Base-by-base conservation (phyloP, 768 basidiomycete species). In the Crucibulum laeve region DNA sequence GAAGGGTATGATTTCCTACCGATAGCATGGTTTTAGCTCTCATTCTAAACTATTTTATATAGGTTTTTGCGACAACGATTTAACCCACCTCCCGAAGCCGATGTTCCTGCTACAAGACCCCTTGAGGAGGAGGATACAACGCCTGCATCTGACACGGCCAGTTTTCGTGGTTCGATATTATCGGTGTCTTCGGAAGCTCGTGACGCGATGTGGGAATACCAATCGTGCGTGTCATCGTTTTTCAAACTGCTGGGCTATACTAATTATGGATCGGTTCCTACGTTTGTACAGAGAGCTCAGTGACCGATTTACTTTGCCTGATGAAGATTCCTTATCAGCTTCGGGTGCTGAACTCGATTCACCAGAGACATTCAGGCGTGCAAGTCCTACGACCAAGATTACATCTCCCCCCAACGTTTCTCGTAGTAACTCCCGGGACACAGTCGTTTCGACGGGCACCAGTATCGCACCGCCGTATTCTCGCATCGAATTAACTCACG, bases 21-120 rank as follows among this genome's bases (percentile, higher is more conserved):
- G n/a, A n/a, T n/a, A n/a, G n/a, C n/a, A n/a, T n/a, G n/a, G n/a
- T 45, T 36, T 25, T 36, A 21, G n/a, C 24, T 18, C 41, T 25
- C 19, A 14, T 15, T 24, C 23, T 36, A 43, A 18, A 47, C 40
- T 22, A 44, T 36, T n/a, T 25, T 24, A 41, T 42, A 7, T 51
- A 86, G 84, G 34, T 85, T 84, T 63, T 76, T 79, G 32, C 76
- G 79, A 38, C 70, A 67, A 50, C 74, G 84, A 19, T 77, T 86
- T 56, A 75, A 82, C 52, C 82, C 77, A 4, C 60, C 60, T 72
- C 76, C 79, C 2, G 56, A 64, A 21, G 68, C 69, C 34, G 56
- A 60, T 21, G 35, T 37, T 19, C 35, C 35, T 10, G 35, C 19
- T 14, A 7, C 35, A 10, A n/a, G 10, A 11, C 11, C 14, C 19